Evolutionary conservation across 139 green algal species (phyloP).

Genomic region (Monoraphidium neglectum): DNA sequence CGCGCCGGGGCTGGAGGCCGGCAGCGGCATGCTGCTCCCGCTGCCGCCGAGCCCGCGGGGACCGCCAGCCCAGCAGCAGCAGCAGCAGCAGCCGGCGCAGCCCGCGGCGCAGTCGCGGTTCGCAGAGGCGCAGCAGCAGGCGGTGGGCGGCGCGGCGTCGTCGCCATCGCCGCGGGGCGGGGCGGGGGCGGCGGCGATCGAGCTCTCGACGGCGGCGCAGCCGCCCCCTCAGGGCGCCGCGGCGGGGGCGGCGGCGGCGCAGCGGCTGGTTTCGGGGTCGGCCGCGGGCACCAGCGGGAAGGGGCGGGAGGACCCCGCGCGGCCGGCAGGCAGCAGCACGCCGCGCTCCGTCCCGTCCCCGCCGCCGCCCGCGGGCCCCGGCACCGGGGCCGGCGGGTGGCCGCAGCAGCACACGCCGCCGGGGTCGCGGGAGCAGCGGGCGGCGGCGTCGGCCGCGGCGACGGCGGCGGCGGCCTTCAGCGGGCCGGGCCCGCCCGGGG

Average conservation of each 20-base stretch:
- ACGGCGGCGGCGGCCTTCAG: neutral
- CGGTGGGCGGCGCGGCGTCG: neutral
- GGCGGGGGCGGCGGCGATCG: neutral
- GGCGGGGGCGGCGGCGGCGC: no score
- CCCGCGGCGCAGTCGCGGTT: neutral
- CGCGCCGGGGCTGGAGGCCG: no score
- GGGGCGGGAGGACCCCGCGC: neutral
- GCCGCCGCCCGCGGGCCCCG: no score
- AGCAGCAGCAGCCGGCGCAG: conserved; percentile 8
- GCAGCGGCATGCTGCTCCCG: no score
- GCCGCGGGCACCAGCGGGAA: no score
- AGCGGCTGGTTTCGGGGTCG: no score
- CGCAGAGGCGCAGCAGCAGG: neutral
- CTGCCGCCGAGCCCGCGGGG: no score
- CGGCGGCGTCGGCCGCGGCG: no score
- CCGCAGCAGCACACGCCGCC: neutral
- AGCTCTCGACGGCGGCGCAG: no score
- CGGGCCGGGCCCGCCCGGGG: no score
- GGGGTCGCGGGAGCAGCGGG: neutral
- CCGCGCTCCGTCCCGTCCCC: no score
- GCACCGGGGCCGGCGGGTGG: neutral
- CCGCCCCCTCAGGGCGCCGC: no score
- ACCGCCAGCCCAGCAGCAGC: conserved; percentile 4
- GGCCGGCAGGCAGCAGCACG: neutral
- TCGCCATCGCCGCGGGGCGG: neutral